Percentiles rank a stretch among this genome's conserved stretches.
phyloP scores from a whole-genome alignment of 73 alveolate genomes.

The Paramecium pentaurelia region DNA sequence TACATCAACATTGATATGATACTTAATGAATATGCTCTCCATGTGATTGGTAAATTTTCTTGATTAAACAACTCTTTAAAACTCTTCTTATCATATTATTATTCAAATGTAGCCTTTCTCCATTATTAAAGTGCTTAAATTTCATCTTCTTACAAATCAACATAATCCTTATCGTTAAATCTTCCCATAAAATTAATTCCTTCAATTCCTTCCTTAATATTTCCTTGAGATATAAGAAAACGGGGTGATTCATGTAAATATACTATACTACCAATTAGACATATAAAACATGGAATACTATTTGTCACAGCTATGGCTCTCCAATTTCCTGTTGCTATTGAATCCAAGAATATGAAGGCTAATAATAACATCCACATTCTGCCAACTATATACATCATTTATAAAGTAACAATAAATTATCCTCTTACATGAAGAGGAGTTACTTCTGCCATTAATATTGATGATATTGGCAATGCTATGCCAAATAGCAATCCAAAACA shows the following conservation, averaged over 20 bases:
- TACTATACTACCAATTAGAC: conserved; percentile 6
- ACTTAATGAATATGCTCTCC: conserved; percentile 43
- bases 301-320: conserved; percentile 54
- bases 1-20: not conserved
- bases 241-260: conserved; percentile 53
- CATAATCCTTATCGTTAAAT: not conserved
- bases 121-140: not conserved
- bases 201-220: conserved; percentile 34
- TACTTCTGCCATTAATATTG: conserved; percentile 43
- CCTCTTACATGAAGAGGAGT: conserved; percentile 53
- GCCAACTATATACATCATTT: conserved; percentile 44
- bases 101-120: not conserved
- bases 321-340: conserved; percentile 51
- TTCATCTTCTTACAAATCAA: not conserved
- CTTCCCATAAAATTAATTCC: conserved; percentile 39
- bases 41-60: conserved; percentile 40
- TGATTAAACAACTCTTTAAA: conserved; percentile 37
- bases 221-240: conserved; percentile 8
- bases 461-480: conserved; percentile 28
- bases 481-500: conserved; percentile 35
- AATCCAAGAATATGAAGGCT: conserved; percentile 25
- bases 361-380: conserved; percentile 38
- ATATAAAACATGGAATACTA: conserved; percentile 26
- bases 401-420: not conserved
- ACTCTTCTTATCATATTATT: not conserved